Evolutionary conservation across 1,284 basidiomycete species (phyloP), one percentile per base, ranked within the genome.

Genomic region (Boletellus deceptivus): DNA sequence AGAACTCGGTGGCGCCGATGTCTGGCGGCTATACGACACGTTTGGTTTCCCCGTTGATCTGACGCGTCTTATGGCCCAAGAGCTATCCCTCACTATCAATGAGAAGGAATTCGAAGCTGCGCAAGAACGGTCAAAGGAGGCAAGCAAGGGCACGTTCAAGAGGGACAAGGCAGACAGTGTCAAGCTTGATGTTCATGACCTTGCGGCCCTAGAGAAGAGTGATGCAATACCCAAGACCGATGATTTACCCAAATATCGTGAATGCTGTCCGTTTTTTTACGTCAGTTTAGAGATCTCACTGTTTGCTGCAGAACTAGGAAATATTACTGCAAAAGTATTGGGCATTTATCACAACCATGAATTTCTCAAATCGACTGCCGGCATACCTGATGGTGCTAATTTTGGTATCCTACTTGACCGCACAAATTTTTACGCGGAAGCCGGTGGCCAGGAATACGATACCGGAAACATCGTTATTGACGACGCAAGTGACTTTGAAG

Each of bases 31-130:
- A 48, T 99, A 99, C 70, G 97, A 99, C 70, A 99, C 97, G 0
- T 99, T 92, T 68, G 96, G 96, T 38, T 99, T 99, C 77, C 97
- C 96, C 0, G 93, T 94, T 47, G 96, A 99, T 67, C 75, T 99
- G 35, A 99, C 97, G 2, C 85, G 91, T 49, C 79, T 99, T 57
- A 99, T 99, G 96, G 96, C 97, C 22, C 92, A 97, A 69, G 96
- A 99, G 70, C 77, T 93, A 31, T 89, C 86, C 1, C 74, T 99
- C 40, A 79, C 77, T 20, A 83, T 99, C 63, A 93, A 98, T 67
- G 86, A 97, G 58, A 78, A 77, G 39, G 94, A 95, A 61, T 97
- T 98, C 60, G 93, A 94, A 60, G 81, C 84, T 60, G 97, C 97
- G 11, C 90, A 95, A 67, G 83, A 88, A 25, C 82, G 83, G 55